Evolutionary conservation across 371 early-diverging fungal species (phyloP).

Genomic region (Caulochytrium protostelioides): DNA sequence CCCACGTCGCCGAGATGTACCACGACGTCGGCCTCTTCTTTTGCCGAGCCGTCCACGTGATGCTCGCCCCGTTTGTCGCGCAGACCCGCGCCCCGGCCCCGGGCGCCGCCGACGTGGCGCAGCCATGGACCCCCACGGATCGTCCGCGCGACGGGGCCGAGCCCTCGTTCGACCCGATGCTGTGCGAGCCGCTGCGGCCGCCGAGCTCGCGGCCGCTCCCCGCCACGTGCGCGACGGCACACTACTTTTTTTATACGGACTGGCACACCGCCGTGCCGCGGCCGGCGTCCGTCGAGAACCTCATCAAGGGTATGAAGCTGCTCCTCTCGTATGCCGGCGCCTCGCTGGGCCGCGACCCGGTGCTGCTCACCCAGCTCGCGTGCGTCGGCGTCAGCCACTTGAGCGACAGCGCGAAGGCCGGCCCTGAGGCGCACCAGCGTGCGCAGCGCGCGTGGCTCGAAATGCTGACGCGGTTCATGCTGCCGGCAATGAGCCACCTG

Average conservation of each 20-base stretch:
- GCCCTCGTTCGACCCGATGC: too few species aligned
- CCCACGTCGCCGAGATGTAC: conserved; percentile 30
- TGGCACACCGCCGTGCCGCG: conserved; percentile 27
- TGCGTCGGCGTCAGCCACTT: conserved; percentile 19
- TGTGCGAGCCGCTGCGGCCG: too few species aligned
- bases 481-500: too few species aligned
- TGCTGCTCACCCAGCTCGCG: conserved; percentile 19
- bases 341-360: conserved; percentile 14
- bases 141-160: too few species aligned
- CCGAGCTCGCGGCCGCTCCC: background rate
- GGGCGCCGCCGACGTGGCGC: too few species aligned
- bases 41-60: conserved; percentile 31
- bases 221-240: background rate
- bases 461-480: conserved; percentile 29
- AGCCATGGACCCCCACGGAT: too few species aligned
- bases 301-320: conserved; percentile 17
- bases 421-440: too few species aligned
- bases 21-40: conserved; percentile 39
- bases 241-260: conserved; percentile 32
- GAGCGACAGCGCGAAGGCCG: too few species aligned
- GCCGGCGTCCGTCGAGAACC: conserved; percentile 14
- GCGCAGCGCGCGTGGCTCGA: too few species aligned
- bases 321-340: conserved; percentile 12
- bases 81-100: too few species aligned
- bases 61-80: conserved; percentile 31